A percentile compares a stretch with the other conserved stretches of the same genome.
Evolutionary conservation across 495 filamentous ascomycete genomes (phyloP).

Genomic region (Penicillium egyptiacum): DNA sequence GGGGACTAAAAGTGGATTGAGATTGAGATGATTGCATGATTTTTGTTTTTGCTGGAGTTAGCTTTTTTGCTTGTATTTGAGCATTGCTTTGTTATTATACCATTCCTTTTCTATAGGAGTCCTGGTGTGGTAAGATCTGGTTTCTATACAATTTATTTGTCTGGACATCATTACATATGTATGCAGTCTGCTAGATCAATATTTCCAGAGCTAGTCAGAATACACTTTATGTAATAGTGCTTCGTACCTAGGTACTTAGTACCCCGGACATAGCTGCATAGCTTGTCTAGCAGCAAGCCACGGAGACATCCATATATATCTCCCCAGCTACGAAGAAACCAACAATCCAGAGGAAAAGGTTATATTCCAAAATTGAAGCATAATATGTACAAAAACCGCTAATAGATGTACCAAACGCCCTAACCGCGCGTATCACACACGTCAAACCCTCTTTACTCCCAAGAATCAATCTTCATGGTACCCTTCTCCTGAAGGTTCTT

Average conservation of each 20-base stretch:
- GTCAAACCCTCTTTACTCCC: constrained; percentile 39
- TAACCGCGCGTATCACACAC: neutral
- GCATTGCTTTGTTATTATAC: neutral
- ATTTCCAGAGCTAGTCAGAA: neutral
- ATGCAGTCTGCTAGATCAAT: neutral
- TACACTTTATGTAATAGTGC: neutral
- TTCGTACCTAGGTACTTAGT: neutral
- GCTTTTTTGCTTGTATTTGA: neutral
- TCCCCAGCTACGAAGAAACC: neutral
- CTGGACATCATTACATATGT: neutral
- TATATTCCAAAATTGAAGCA: neutral
- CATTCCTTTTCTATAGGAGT: neutral
- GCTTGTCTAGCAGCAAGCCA: neutral
- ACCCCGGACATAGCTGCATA: neutral
- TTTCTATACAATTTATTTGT: neutral
- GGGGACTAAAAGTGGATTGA: neutral
- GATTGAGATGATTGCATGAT: neutral
- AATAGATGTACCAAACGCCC: constrained; percentile 24
- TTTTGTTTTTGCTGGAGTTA: constrained; percentile 6
- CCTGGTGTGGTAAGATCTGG: neutral
- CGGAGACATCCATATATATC: too few relatives aligned
- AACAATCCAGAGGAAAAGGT: neutral
- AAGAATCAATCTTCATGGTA: constrained; percentile 74
- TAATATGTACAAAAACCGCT: constrained; percentile 10
- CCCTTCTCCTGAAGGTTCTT: constrained; percentile 75